Evolutionary conservation across 2,329 filamentous ascomycete species (phyloP).

Genomic region (Aspergillus brunneoviolaceus): DNA sequence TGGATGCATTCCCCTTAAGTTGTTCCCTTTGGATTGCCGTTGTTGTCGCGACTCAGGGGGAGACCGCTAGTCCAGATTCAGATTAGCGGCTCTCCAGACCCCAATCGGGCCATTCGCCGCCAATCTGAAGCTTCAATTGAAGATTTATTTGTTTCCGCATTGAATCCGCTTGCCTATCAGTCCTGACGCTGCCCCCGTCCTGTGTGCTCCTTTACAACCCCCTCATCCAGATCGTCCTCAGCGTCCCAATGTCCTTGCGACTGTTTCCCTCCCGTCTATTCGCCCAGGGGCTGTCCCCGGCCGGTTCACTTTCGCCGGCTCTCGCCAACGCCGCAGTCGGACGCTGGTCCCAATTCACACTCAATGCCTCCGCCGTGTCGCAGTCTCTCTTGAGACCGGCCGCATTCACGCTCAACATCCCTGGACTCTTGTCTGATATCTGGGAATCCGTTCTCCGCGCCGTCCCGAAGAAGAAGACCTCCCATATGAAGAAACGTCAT

Average conservation of each 20-base stretch:
- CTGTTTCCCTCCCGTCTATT: slow-evolving; percentile 22
- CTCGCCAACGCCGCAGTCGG: slow-evolving; percentile 15
- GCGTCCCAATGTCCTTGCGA: slow-evolving; percentile 28
- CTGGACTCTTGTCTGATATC: slow-evolving; percentile 72
- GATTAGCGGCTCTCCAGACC: slow-evolving; percentile 33
- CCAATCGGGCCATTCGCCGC: slow-evolving; percentile 21
- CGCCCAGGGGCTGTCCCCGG: slow-evolving; percentile 26
- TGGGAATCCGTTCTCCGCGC: slow-evolving; percentile 92
- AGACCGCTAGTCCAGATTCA: slow-evolving; percentile 28
- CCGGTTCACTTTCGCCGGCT: slow-evolving; percentile 17
- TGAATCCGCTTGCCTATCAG: neutral
- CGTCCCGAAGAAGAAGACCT: slow-evolving; percentile 98
- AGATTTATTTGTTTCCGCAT: slow-evolving; percentile 12
- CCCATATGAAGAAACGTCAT: slow-evolving; percentile 90
- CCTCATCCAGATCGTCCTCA: neutral
- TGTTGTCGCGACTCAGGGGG: slow-evolving; percentile 39
- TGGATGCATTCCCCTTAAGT: slow-evolving; percentile 13
- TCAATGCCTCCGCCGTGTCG: slow-evolving; percentile 52
- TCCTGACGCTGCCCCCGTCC: neutral
- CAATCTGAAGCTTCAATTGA: slow-evolving; percentile 22
- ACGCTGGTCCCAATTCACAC: slow-evolving; percentile 39
- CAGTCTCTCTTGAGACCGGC: slow-evolving; percentile 61
- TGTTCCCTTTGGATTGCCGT: slow-evolving; percentile 6
- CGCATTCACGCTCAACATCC: slow-evolving; percentile 60
- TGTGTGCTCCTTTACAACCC: neutral